Base-by-base conservation (phyloP, 495 filamentous ascomycete genomes). In the Hyaloscypha bicolor region DNA sequence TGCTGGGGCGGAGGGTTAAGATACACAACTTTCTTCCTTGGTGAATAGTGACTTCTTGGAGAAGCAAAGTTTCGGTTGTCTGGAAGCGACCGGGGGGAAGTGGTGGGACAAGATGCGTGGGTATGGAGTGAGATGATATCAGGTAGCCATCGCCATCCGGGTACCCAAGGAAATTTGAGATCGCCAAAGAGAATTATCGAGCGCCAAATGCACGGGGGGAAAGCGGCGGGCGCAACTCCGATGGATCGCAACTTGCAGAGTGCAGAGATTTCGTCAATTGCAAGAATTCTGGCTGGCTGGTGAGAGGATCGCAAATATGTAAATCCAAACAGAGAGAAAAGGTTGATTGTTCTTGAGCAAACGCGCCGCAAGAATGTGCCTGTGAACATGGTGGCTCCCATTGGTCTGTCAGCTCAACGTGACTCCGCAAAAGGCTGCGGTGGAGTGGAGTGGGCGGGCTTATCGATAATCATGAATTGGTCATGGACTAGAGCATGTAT, bases 71-170 rank as follows among this genome's bases (percentile, higher is more conserved):
- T 48, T 48, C 16, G 9, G 11, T 48, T 48, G 4, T 14, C 9
- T 16, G 42, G 42, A 14, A 48, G 16, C 4, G 42, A 14, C 42
- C 16, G 9, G 1, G 16, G 16, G 16, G 42, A 48, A 14, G 42
- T 48, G 16, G 42, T 48, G 42, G 42, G 16, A 19, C 11, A 48
- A 48, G 1, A 48, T 48, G 9, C 6, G 16, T 48, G 42, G 42
- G 42, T 19, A 16, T 6, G 35, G 12, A 55, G 19, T 30, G 30
- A 56, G n/a, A 51, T 62, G 37, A 62, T 63, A 63, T 63, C 60
- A 63, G 63, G 42, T 37, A 37, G 42, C 12, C 59, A 65, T 12
- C 25, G 25, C 64, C 64, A 61, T 66, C 64, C 64, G 64, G 64
- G 64, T 66, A 66, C 56, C 39, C 63, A 37, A 56, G 33, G 42